Base-by-base conservation (phyloP, 2,329 filamentous ascomycete genomes). In the Hypomyces rosellus region DNA sequence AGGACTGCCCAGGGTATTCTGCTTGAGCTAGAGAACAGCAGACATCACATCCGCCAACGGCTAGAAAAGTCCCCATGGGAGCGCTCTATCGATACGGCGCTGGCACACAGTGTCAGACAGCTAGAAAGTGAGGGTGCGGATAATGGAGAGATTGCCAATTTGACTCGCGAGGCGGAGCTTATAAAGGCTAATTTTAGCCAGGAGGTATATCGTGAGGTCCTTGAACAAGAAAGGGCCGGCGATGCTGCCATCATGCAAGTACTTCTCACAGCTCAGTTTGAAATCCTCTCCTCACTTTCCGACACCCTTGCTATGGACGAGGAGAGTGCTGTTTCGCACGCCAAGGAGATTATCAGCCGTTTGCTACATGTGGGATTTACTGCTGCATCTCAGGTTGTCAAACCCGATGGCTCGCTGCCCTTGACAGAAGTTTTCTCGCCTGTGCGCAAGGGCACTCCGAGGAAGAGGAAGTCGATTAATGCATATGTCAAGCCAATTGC, bases 1-100 rank as follows among this genome's bases (percentile, higher is more conserved):
- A 95, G 92, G 68, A 91, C 89, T 1, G 92, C 92, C 0, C 82
- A 89, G 50, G 93, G 92, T 1, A 91, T 97, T 39, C 76, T 96
- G 25, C 75, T 89, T 6, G 93, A 99, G 69, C 73, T 97, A 40
- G 37, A 39, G 37, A 18, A 85, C 59, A 96, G 90, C 67, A 78
- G 92, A 54, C 88, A 95, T 56, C 90, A 96, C 65, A 87, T 92
- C 56, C 89, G 95, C 63, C 88, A 96, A 63, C 85, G 84, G 60
- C 68, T 97, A 46, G 79, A 86, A 42, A 89, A 86, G 65, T 82
- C 78, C 43, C 88, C 85, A 55, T 99, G 93, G 93, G 89, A 96
- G 56, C 84, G 89, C 46, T 81, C 84, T 42, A 78, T 99, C 54
- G 91, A 95, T 61, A 89, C 89, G 1, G 93, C 93, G 4, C 77